A percentile compares a stretch with the other conserved stretches of the same genome.
phyloP scores from a whole-genome alignment of 108 stramenopile species.

The Epithemia pelagica region DNA sequence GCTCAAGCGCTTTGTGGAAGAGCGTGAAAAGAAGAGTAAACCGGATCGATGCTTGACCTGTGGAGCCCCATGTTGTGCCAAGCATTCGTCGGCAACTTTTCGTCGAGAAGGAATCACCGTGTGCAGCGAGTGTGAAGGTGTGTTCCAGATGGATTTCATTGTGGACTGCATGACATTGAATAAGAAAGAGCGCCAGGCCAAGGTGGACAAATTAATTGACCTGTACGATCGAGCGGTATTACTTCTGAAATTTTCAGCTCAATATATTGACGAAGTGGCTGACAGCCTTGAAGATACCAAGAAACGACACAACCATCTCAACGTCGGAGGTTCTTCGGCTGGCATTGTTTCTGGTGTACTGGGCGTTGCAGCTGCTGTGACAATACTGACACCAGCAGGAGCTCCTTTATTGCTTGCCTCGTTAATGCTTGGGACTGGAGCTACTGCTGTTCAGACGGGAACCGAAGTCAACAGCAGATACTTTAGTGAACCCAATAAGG shows the following conservation, averaged over 20 bases:
- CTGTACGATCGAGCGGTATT: conserved; percentile 59
- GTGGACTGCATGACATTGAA: conserved; percentile 38
- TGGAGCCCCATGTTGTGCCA: conserved; percentile 22
- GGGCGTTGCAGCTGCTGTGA: conserved; percentile 56
- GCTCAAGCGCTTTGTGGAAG: conserved; percentile 8
- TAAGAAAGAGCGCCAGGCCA: conserved; percentile 17
- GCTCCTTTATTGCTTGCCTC: conserved; percentile 62
- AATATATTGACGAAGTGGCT: conserved; percentile 45
- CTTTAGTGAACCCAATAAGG: conserved; percentile 51
- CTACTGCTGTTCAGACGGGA: conserved; percentile 50
- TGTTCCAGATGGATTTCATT: conserved; percentile 64
- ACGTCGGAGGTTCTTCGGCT: conserved; percentile 37
- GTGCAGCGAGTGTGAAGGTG: conserved; percentile 40
- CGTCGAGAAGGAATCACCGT: conserved; percentile 38
- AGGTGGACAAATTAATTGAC: conserved; percentile 53
- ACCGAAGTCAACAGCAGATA: conserved; percentile 42
- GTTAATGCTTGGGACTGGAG: conserved; percentile 59
- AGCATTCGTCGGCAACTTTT: conserved; percentile 37
- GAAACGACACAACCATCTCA: conserved; percentile 41
- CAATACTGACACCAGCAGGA: conserved; percentile 59
- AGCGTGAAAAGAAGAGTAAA: conserved; percentile 3
- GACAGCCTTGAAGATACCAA: conserved; percentile 32
- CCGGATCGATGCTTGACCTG: conserved; percentile 24
- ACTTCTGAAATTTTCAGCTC: conserved; percentile 40
- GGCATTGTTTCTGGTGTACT: conserved; percentile 55